Evolutionary conservation across 495 filamentous ascomycete genomes (phyloP).

Genomic region (Clavariopsis aquatica): DNA sequence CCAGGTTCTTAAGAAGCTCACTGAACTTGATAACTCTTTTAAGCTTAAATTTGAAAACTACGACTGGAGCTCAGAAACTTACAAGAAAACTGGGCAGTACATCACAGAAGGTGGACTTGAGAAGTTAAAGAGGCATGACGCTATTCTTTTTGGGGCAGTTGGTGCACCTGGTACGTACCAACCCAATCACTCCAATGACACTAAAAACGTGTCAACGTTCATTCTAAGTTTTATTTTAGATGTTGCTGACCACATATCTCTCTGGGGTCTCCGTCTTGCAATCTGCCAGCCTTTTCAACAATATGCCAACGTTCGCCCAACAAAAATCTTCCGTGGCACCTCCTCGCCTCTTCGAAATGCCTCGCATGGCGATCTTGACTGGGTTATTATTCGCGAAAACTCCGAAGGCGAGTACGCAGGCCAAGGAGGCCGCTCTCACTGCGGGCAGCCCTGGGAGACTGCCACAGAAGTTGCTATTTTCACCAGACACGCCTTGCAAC

Average conservation of each 20-base stretch:
- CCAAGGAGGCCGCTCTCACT: constrained; percentile 39
- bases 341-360: constrained; percentile 38
- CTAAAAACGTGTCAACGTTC: too few species aligned
- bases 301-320: constrained; percentile 46
- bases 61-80: constrained; percentile 44
- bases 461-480: constrained; percentile 47
- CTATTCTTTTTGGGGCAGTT: constrained; percentile 47
- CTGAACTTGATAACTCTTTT: constrained; percentile 38
- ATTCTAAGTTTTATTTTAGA: neutral
- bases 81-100: constrained; percentile 43
- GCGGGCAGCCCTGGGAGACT: constrained; percentile 32
- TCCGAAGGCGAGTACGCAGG: constrained; percentile 47
- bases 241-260: constrained; percentile 45
- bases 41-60: constrained; percentile 40
- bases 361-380: constrained; percentile 40
- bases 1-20: constrained; percentile 41
- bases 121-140: constrained; percentile 43
- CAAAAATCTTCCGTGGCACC: constrained; percentile 43
- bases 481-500: constrained; percentile 41
- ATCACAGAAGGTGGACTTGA: constrained; percentile 42
- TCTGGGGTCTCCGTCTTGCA: constrained; percentile 46
- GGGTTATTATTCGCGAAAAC: constrained; percentile 48
- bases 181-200: too few species aligned
- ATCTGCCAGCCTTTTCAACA: constrained; percentile 43
- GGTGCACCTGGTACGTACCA: constrained; percentile 38